Evolutionary conservation across 768 basidiomycete species (phyloP), one percentile per base, ranked within the genome.

Genomic region (Russula brevipes): DNA sequence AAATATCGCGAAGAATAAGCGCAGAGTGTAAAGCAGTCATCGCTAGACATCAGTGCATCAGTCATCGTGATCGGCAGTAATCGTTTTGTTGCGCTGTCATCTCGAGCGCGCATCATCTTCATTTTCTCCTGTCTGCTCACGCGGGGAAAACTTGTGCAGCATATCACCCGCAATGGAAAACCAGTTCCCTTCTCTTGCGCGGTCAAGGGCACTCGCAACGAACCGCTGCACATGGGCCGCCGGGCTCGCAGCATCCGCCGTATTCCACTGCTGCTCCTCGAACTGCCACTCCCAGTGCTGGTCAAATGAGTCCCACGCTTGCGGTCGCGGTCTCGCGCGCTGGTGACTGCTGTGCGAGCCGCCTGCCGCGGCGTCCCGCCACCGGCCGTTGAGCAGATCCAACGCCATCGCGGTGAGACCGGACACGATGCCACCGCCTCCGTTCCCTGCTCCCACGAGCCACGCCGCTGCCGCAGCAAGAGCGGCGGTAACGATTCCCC

Each of bases 271-370:
- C 14, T 70, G 52, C 58, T 72, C 68, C 24, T 66, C 65, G 70
- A 83, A 78, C 70, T 83, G 82, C 87, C 86, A 85, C 49, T 84
- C 78, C 44, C 72, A 74, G 70, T 87, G 86, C 52, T 74, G 74
- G 52, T 83, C 79, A 69, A 86, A 91, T 14, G 85, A 78, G 47
- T 89, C 85, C 87, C 86, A 89, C 53, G 83, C 72, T 64, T 82
- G 84, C 4, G 85, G 75, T 17, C 71, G 73, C 46, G 68, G 66
- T 61, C 19, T 69, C 44, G 65, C 54, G 19, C 60, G 49, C 55
- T 68, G 67, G 72, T 63, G 42, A 69, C 64, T 33, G 72, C 50
- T 10, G 12, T 56, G 57, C 14, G 53, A 16, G 39, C 35, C 39
- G 11, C 50, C 51, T 4, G 55, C 19, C 0, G 54, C 36, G 5